These are phyloP conservation scores for Starmerella davenportii DNA, from an alignment of 805 yeast species.

Conservation along the genomic window DNA sequence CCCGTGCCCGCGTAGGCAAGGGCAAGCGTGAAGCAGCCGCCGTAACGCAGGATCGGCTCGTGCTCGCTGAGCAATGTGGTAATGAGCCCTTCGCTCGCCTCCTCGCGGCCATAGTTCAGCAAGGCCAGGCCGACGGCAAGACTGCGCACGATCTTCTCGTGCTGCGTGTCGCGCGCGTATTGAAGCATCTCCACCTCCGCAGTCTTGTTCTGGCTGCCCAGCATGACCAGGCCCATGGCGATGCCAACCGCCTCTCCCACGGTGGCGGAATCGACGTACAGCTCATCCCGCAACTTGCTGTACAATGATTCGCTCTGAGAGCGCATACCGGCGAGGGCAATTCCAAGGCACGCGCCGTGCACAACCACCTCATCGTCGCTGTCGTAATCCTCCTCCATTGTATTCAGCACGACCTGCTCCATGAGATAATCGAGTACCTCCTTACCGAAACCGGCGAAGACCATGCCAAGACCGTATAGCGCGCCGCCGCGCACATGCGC, in stretches of 20 bases:
- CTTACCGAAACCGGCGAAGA: slow-evolving; percentile 90
- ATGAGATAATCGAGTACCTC: slow-evolving; percentile 62
- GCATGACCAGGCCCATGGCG: slow-evolving; percentile 89
- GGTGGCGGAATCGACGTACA: slow-evolving; percentile 78
- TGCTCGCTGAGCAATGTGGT: slow-evolving; percentile 52
- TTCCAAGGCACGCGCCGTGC: slow-evolving; percentile 91
- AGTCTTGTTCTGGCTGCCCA: slow-evolving; percentile 64
- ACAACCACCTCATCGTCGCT: slow-evolving; percentile 61
- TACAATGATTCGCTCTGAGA: slow-evolving; percentile 54
- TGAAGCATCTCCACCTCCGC: slow-evolving; percentile 66
- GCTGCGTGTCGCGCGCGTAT: slow-evolving; percentile 89
- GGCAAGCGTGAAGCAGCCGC: slow-evolving; percentile 88
- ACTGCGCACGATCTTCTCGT: slow-evolving; percentile 89
- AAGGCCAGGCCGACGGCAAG: slow-evolving; percentile 77
- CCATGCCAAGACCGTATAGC: slow-evolving; percentile 76
- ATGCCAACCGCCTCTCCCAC: slow-evolving; percentile 95
- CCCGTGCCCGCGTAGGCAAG: slow-evolving; percentile 96
- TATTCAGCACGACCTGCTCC: slow-evolving; percentile 33
- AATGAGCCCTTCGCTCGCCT: slow-evolving; percentile 52
- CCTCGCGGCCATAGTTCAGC: slow-evolving; percentile 71
- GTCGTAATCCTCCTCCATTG: slow-evolving; percentile 23
- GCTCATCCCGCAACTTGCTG: slow-evolving; percentile 64
- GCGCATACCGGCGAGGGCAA: slow-evolving; percentile 95
- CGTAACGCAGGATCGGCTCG: slow-evolving; percentile 74
- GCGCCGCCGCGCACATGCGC: slow-evolving; percentile 93